Base-by-base conservation (phyloP, 306 rosid species). In the Calophaca sinica region DNA sequence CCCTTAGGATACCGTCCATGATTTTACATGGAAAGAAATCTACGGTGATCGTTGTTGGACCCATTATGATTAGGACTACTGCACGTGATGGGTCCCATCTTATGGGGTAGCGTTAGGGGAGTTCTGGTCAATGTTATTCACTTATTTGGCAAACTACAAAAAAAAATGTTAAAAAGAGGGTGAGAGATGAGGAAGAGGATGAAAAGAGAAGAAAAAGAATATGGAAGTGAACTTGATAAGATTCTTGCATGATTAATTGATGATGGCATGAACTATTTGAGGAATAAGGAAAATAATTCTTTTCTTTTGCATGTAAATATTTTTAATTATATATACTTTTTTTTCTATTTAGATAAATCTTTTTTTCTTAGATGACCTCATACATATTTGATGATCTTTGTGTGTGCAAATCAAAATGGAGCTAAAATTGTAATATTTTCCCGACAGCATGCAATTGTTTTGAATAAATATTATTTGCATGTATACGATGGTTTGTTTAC, bases 51-150 rank as follows among this genome's bases (percentile, higher is more conserved):
- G 38, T 2, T n/a, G 53, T 7, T 73, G 86, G 87, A 13, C 78
- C 82, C 75, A 68, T 46, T 9, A 20, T 29, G 85, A 36, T 6
- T 38, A 32, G 9, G 75, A 75, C 51, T 66, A 57, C 1, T 70
- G 64, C 77, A 78, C 64, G 81, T 78, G 86, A 85, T 79, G 80
- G 85, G 83, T 14, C 84, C 91, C 85, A 54, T 60, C 39, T 10
- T 52, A 7, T 38, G 52, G 74, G 77, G 50, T 58, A 35, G 59
- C 7, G 62, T 60, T 69, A 7, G 48, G 65, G 15, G 60, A 42
- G 46, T 75, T 59, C 32, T 63, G 82, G 80, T 76, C 80, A 53
- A 76, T 76, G 46, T 66, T 41, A 41, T 61, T 74, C 76, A 68
- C 84, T 80, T 74, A 54, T 74, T 83, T 42, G 45, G 70, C 32